Base-by-base conservation (phyloP, 225 moss, liverwort and hornwort genomes). In the Ulota crispa region DNA sequence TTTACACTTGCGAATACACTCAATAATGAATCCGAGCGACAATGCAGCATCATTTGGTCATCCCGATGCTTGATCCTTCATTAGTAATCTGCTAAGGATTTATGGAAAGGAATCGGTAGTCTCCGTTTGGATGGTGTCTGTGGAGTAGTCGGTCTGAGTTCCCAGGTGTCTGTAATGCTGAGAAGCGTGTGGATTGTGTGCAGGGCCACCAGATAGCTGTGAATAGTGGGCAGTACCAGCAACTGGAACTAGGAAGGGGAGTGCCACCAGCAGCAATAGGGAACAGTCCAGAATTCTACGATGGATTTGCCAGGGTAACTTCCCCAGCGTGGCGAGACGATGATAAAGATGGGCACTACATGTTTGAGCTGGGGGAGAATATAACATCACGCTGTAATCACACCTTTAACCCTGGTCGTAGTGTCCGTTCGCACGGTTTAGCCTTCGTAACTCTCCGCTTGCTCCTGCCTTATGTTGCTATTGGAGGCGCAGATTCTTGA, bases 341-440 rank as follows among this genome's bases (percentile, higher is more conserved):
- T 87, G 89, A 89, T 87, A 91, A 91, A 83, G 91, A 91, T 87
- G 91, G 89, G 54, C 91, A 91, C 89, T 89, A 86, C 87, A 87
- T 91, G 83, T 91, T 91, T 89, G 87, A 91, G 87, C 91, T 91
- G 87, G 91, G 87, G 83, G 91, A 91, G 87, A 89, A 89, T 89
- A 89, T 91, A 81, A 91, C 91, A 72, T 82, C 89, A 75, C 91
- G 91, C 89, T 89, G 89, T 91, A 89, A 91, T 89, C 82, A 83
- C 76, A 89, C 89, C 89, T 89, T 87, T 83, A 87, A 89, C 89
- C 89, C 68, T 89, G 87, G 83, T 90, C 86, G 63, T 90, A 90
- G 87, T 90, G 89, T 90, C 87, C 89, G 89, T 90, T 84, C 89
- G 81, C 89, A 89, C 89, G 89, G 85, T 89, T 89, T 89, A 89